Evolutionary conservation across 257 asterid genomes (phyloP).

Genomic region (Salvia splendens): DNA sequence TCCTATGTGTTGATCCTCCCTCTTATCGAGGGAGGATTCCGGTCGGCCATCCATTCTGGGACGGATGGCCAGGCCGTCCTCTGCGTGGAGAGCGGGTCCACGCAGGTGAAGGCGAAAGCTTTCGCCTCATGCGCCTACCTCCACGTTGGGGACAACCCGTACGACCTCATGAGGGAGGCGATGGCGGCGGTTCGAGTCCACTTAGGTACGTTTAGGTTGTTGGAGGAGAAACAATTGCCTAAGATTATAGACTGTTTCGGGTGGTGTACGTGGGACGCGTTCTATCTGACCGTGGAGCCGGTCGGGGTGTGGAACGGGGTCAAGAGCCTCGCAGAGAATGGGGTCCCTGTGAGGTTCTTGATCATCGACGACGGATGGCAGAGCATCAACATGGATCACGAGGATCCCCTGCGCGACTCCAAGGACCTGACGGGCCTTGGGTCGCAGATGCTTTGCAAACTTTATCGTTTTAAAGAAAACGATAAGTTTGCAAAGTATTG

Average conservation of each 20-base stretch:
- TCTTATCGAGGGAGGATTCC: conserved; percentile 37
- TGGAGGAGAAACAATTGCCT: conserved; percentile 45
- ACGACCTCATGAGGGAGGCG: conserved; percentile 41
- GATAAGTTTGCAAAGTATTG: conserved; percentile 45
- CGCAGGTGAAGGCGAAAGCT: conserved; percentile 33
- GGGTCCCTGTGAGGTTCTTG: conserved; percentile 39
- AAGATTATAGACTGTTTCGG: conserved; percentile 40
- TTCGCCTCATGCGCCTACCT: conserved; percentile 36
- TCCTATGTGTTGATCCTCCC: conserved; percentile 45
- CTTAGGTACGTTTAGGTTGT: conserved; percentile 40
- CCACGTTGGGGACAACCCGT: conserved; percentile 45
- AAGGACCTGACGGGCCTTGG: conserved; percentile 35
- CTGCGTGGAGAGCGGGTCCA: conserved; percentile 50
- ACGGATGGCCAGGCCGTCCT: conserved; percentile 26
- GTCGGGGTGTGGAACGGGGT: conserved; percentile 49
- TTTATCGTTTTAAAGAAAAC: conserved; percentile 43
- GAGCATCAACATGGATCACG: conserved; percentile 49
- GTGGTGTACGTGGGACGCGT: conserved; percentile 61
- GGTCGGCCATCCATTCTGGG: conserved; percentile 48
- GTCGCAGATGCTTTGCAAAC: conserved; percentile 49
- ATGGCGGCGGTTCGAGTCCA: conserved; percentile 36
- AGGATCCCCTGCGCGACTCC: conserved; percentile 43
- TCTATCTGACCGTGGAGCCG: conserved; percentile 48
- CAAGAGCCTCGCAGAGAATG: conserved; percentile 32
- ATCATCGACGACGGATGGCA: conserved; percentile 60